Percentiles rank a stretch among this genome's conserved stretches.
phyloP scores from a whole-genome alignment of 202 grass and related monocot genomes.

The Eragrostis tef region DNA sequence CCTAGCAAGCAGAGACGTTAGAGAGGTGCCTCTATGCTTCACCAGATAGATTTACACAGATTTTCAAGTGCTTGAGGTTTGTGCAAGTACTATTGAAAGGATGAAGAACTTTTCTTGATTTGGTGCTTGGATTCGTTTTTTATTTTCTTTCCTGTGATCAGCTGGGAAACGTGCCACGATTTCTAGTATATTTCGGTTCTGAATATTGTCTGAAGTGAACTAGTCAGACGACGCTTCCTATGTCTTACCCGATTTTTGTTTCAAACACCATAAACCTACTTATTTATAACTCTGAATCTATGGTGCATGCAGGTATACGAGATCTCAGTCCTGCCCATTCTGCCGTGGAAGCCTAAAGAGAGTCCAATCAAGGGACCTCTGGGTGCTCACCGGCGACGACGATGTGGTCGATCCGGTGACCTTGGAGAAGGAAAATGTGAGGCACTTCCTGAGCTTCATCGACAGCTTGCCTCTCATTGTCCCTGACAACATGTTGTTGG shows the following conservation, averaged over 20 bases:
- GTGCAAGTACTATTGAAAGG: neutral
- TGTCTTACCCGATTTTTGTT: neutral
- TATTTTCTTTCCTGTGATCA: neutral
- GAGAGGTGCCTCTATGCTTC: neutral
- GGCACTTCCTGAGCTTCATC: constrained; percentile 84
- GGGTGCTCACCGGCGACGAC: constrained; percentile 83
- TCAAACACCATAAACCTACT: neutral
- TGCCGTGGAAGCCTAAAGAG: constrained; percentile 93
- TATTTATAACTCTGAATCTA: constrained; percentile 21
- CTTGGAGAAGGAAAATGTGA: constrained; percentile 83
- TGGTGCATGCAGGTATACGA: constrained; percentile 67
- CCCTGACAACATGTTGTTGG: constrained; percentile 79
- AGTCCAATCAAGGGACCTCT: constrained; percentile 81
- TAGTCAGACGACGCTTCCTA: neutral
- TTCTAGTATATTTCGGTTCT: neutral
- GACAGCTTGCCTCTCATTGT: constrained; percentile 89
- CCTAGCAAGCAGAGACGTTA: neutral
- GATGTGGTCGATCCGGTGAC: constrained; percentile 80
- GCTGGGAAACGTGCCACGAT: neutral
- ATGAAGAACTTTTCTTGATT: neutral
- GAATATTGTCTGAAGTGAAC: neutral
- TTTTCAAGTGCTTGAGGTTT: neutral
- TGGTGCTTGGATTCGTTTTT: neutral
- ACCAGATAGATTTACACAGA: neutral
- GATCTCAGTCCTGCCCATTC: constrained; percentile 93